Conservation (phyloP, 1,284 basidiomycete species). For the Pseudozyma flocculosa region DNA sequence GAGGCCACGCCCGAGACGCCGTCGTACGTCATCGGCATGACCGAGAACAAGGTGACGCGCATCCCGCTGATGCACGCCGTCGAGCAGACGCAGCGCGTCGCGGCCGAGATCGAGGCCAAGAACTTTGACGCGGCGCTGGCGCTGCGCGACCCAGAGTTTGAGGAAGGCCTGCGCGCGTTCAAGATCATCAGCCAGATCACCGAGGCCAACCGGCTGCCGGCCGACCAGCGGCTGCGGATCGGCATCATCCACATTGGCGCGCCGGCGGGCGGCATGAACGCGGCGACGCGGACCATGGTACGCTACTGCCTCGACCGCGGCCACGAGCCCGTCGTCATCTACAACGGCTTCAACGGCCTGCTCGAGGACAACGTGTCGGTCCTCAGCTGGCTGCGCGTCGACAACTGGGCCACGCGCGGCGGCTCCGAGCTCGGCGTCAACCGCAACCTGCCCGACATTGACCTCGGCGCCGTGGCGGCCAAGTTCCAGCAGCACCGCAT, state of each 20-base stretch:
- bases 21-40: slow-evolving; percentile 94
- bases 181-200: slow-evolving; percentile 60
- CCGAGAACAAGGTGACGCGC: slow-evolving; percentile 91
- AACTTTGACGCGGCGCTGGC: slow-evolving; percentile 86
- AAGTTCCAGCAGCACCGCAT: slow-evolving; percentile 85
- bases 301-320: slow-evolving; percentile 90
- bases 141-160: slow-evolving; percentile 87
- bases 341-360: slow-evolving; percentile 93
- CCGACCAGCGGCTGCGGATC: slow-evolving; percentile 67
- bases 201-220: slow-evolving; percentile 67
- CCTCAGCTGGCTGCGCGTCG: slow-evolving; percentile 94
- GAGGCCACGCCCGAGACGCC: slow-evolving; percentile 85
- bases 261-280: slow-evolving; percentile 98
- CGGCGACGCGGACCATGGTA: slow-evolving; percentile 88
- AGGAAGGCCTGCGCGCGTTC: slow-evolving; percentile 83
- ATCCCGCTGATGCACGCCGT: slow-evolving; percentile 92
- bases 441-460: slow-evolving; percentile 78
- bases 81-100: slow-evolving; percentile 77
- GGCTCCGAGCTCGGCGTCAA: slow-evolving; percentile 99
- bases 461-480: slow-evolving; percentile 77
- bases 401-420: slow-evolving; percentile 91
- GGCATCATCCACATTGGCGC: slow-evolving; percentile 95
- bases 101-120: slow-evolving; percentile 76
- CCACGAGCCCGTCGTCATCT: slow-evolving; percentile 83
- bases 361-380: slow-evolving; percentile 83